phyloP scores from a whole-genome alignment of 495 filamentous ascomycete species.

The Halenospora varia region DNA sequence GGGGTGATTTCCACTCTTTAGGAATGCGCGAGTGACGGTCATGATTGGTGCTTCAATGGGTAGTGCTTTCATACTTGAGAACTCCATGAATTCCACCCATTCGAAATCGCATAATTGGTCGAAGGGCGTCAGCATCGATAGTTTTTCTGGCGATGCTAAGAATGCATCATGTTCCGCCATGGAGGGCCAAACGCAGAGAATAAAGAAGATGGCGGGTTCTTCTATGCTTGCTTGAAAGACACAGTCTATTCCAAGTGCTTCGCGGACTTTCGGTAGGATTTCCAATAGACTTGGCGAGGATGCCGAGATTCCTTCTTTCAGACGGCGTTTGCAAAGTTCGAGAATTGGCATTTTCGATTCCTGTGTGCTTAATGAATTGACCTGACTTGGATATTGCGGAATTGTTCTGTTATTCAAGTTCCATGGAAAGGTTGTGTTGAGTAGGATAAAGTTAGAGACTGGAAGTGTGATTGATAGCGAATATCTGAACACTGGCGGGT shows the following conservation, averaged over 20 bases:
- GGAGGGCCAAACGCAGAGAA: background rate
- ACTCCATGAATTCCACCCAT: background rate
- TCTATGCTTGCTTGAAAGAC: background rate
- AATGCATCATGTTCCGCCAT: background rate
- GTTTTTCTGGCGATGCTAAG: background rate
- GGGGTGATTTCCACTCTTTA: background rate
- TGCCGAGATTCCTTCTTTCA: background rate
- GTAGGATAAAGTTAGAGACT: background rate
- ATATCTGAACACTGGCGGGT: background rate
- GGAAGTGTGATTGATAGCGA: too few species aligned
- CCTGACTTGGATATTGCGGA: background rate
- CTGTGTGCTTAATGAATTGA: background rate
- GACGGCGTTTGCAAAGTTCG: background rate
- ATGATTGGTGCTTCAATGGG: background rate
- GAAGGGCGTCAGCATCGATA: background rate
- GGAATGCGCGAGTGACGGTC: conserved; percentile 2
- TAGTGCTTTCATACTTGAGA: background rate
- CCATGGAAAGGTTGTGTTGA: too few species aligned
- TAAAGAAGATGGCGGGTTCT: background rate
- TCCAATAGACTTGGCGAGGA: background rate
- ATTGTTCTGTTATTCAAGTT: too few species aligned
- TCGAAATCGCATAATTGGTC: background rate
- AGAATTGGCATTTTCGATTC: background rate
- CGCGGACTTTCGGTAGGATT: background rate
- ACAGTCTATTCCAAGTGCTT: background rate